Conservation (phyloP, 306 rosid species). For the Comarum palustre region DNA sequence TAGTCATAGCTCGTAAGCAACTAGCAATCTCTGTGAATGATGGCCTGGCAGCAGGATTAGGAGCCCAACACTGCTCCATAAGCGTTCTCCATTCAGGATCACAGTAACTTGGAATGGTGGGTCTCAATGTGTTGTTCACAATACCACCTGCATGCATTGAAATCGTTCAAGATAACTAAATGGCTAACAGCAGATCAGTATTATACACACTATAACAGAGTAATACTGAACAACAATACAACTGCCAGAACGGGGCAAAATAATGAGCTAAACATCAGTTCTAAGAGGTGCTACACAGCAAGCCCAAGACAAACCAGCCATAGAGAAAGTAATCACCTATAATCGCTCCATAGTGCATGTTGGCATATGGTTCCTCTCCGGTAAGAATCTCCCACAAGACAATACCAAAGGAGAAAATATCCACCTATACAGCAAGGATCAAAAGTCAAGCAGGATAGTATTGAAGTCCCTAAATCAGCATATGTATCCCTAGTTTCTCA, state of each 20-base stretch:
- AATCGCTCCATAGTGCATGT: slow-evolving; percentile 97
- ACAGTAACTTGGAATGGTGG: slow-evolving; percentile 72
- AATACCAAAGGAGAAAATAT: slow-evolving; percentile 87
- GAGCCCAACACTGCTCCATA: slow-evolving; percentile 99
- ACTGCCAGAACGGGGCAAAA: not conserved
- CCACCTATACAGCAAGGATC: slow-evolving; percentile 54
- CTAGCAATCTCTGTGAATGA: slow-evolving; percentile 83
- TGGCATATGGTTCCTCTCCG: slow-evolving; percentile 92
- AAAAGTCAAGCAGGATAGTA: slow-evolving; percentile 13
- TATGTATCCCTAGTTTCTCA: not conserved
- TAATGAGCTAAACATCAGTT: not conserved
- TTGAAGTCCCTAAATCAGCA: slow-evolving; percentile 3
- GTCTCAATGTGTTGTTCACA: slow-evolving; percentile 88
- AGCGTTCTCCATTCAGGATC: slow-evolving; percentile 78
- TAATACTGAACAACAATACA: not conserved
- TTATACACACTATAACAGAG: not conserved
- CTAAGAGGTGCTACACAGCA: not conserved
- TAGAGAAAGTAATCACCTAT: slow-evolving; percentile 49
- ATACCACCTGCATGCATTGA: slow-evolving; percentile 66
- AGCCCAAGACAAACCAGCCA: not conserved
- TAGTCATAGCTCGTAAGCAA: slow-evolving; percentile 70
- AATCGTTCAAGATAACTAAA: not conserved
- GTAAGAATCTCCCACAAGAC: slow-evolving; percentile 96
- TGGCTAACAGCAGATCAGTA: not conserved
- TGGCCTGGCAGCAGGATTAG: slow-evolving; percentile 83